Evolutionary conservation across 2,329 filamentous ascomycete species (phyloP).

Genomic region (Triangularia verruculosa): DNA sequence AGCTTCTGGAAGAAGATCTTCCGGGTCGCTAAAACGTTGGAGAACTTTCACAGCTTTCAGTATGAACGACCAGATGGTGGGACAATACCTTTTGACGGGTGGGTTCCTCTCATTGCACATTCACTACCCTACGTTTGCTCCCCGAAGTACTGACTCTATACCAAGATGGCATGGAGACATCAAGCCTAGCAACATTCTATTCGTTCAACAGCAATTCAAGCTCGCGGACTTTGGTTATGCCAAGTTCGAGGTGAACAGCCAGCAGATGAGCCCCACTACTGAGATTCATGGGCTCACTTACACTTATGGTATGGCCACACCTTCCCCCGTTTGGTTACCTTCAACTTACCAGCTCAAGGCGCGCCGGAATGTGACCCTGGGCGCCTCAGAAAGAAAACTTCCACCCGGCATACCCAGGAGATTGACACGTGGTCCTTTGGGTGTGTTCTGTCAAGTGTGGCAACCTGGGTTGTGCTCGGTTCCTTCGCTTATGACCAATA

Average conservation of each 20-base stretch:
- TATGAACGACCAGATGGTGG: conserved; percentile 4
- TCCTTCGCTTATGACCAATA: background rate
- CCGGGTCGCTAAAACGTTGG: conserved; percentile 8
- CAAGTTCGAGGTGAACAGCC: background rate
- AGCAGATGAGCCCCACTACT: background rate
- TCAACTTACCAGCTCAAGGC: background rate
- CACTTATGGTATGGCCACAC: background rate
- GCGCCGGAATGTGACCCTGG: background rate
- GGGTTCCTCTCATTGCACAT: too few relatives aligned
- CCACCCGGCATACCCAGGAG: background rate
- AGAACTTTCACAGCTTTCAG: conserved; percentile 6
- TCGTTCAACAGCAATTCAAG: background rate
- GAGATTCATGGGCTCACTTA: background rate
- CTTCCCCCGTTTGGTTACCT: background rate
- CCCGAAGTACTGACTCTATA: background rate
- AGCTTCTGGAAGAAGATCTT: conserved; percentile 16
- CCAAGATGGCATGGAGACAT: background rate
- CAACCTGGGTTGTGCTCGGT: background rate
- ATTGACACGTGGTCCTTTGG: background rate
- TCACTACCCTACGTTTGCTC: too few relatives aligned
- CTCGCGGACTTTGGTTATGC: background rate
- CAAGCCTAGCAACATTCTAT: background rate
- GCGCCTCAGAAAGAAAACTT: background rate
- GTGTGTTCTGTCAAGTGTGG: background rate
- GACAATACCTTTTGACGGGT: background rate